Base-by-base conservation (phyloP, 805 yeast genomes). In the Lachancea lanzarotensis region DNA sequence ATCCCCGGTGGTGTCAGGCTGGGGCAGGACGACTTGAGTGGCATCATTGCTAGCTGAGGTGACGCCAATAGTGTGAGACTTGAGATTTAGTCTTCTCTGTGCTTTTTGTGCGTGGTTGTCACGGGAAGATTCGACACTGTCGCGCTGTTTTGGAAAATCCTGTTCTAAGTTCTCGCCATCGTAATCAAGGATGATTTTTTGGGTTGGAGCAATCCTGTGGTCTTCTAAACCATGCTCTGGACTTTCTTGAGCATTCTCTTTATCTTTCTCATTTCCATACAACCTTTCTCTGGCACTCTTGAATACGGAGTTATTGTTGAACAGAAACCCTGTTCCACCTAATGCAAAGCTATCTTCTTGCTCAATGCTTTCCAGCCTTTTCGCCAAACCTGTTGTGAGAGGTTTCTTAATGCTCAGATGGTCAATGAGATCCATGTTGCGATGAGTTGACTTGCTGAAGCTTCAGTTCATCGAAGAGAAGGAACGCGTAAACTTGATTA, bases 341-440 rank as follows among this genome's bases (percentile, higher is more conserved):
- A 52, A 34, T 19, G 38, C 2, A 12, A 49, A 53, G 17, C 43
- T 43, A 38, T 36, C 27, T 17, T 41, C 48, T 26, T 47, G 42
- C 22, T 40, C 49, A 26, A 25, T 32, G 18, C 25, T 20, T 17
- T 44, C 50, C 6, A 49, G 9, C 5, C 45, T 40, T 46, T 56
- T 56, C 43, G 55, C 51, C 33, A 55, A 55, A 4, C 63, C 56
- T 2, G 58, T 58, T 39, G 39, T 19, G 17, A 19, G 37, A 19
- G 35, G 42, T 47, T 57, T 54, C 16, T 47, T n/a, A 15, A 38
- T 27, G 9, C 36, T 36, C 7, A 62, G 34, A 10, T 43, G 48
- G 15, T 51, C 55, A 13, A 63, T 45, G 12, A 59, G 35, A 26
- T 63, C 64, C 67, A 63, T 62, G 16, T n/a, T 38, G n/a, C 31